Evolutionary conservation across 257 asterid genomes (phyloP), one percentile per base, ranked within the genome.

Genomic region (Nicotiana otophora): DNA sequence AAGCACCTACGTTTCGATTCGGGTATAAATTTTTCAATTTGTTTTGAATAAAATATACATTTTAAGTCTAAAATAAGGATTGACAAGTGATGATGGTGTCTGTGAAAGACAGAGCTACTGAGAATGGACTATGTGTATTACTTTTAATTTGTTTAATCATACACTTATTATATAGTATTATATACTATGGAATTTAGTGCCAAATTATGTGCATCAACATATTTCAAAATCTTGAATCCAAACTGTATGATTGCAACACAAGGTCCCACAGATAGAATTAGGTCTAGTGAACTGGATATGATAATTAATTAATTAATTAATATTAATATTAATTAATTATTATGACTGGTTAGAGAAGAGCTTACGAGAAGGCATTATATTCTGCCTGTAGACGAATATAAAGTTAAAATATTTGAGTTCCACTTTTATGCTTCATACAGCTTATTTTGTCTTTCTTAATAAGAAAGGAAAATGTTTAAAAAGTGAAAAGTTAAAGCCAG

Each of bases 101-200:
- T 72, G 67, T 64, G 20, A 72, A 66, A 66, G 84, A 64, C 81
- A 82, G 84, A 84, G 75, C 82, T 23, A 76, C 77, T 76, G 46
- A 72, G 60, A 83, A 76, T 57, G 82, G 81, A 83, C 83, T 82
- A 69, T 84, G 61, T 86, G 80, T 77, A 79, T 81, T 69, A 80
- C 15, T 14, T 75, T 42, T 60, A 7, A 83, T 51, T 60, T 33
- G 34, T 69, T 39, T 63, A 63, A 28, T 62, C 74, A 33, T 53
- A 58, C 17, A 63, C 36, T 70, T 79, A 65, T 61, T 14, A 58
- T 39, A 46, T 28, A 64, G 31, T 28, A 28, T 64, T 62, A 23
- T 23, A 4, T 9, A 42, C 63, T 67, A 80, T 85, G 88, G 85
- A 82, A 77, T 85, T 88, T 90, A 87, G 93, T 77, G 91, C 86